Evolutionary conservation across 257 asterid genomes (phyloP).

Genomic region (Solanum corneliomulleri): DNA sequence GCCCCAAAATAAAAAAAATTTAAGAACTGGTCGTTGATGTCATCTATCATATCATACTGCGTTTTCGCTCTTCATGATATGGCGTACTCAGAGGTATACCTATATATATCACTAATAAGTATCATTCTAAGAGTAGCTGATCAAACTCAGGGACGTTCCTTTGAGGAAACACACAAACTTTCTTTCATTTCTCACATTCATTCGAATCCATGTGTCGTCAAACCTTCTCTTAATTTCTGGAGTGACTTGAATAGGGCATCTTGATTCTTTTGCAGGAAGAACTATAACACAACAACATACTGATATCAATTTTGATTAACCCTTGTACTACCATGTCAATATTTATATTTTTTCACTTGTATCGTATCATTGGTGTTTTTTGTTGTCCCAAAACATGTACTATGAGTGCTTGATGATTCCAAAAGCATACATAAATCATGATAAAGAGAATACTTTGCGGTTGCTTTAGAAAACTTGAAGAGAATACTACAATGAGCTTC

Average conservation of each 20-base stretch:
- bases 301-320: too few species aligned
- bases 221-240: conserved; percentile 75
- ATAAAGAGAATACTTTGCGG: too few species aligned
- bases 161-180: background rate
- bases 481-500: too few species aligned
- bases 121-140: background rate
- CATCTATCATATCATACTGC: conserved; percentile 62
- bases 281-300: conserved; percentile 12
- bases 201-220: background rate
- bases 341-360: too few species aligned
- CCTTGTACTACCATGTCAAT: too few species aligned
- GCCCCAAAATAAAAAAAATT: too few species aligned
- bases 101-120: background rate
- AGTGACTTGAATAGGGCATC: conserved; percentile 50
- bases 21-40: conserved; percentile 63
- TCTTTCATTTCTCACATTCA: background rate
- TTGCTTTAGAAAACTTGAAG: too few species aligned
- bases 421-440: too few species aligned
- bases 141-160: background rate
- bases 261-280: conserved; percentile 37
- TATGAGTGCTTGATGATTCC: too few species aligned
- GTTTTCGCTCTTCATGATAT: conserved; percentile 81
- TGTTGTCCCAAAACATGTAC: too few species aligned
- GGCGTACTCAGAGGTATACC: conserved; percentile 72
- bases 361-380: too few species aligned